Conservation (phyloP, 2,329 filamentous ascomycete species). For the Diaporthe vaccinii region DNA sequence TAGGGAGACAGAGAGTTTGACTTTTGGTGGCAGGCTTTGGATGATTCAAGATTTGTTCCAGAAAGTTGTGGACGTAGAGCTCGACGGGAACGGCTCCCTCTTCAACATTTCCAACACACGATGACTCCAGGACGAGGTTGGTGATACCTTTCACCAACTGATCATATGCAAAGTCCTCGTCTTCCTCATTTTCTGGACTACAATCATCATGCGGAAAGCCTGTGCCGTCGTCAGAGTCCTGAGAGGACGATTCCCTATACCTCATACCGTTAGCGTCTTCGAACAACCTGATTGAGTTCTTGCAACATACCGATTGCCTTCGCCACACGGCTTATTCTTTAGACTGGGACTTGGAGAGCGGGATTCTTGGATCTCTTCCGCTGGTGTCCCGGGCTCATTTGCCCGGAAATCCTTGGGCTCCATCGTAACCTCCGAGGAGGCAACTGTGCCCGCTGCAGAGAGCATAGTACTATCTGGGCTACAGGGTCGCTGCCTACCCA, state of each 20-base stretch:
- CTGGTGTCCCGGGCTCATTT: fast-evolving
- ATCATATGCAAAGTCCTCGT: not conserved
- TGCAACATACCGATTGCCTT: not conserved
- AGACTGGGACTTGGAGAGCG: not conserved
- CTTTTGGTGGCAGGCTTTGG: not conserved
- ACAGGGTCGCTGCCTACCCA: too few species aligned
- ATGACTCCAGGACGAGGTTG: not conserved
- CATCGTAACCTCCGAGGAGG: not conserved
- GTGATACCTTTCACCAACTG: not conserved
- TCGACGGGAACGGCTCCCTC: not conserved
- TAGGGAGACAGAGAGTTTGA: not conserved
- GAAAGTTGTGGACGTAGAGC: not conserved
- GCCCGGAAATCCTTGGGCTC: too few species aligned
- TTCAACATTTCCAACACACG: not conserved
- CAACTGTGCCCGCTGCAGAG: not conserved
- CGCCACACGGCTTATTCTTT: fast-evolving
- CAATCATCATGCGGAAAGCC: not conserved
- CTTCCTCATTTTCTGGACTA: not conserved
- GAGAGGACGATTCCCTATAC: not conserved
- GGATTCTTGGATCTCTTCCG: too few species aligned
- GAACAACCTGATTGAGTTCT: not conserved
- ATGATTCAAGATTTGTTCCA: conserved; percentile 8
- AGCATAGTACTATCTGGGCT: not conserved
- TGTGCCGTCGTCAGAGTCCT: not conserved
- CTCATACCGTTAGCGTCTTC: not conserved